Base-by-base conservation (phyloP, 192 early-diverging fungal species). In the Backusella luteola region DNA sequence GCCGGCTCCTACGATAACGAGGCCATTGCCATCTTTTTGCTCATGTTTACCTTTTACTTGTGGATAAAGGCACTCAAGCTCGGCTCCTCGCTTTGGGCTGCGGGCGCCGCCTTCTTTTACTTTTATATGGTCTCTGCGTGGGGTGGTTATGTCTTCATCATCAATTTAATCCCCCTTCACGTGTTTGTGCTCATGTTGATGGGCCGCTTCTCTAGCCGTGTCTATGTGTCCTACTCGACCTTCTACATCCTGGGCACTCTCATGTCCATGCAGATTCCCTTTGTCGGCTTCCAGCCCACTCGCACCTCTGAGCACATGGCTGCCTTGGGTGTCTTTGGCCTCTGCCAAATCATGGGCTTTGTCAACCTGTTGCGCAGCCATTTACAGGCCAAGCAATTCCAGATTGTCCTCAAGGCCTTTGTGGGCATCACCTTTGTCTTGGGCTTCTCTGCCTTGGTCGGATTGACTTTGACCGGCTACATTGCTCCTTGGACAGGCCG, bases 111-210 rank as follows among this genome's bases (percentile, higher is more conserved):
- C 1, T 80, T 97, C 39, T 96, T 94, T 76, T 99, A 99, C 87
- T 99, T 99, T 81, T 99, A 98, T 89, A 99, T 99, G 98, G 98
- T 99, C 2, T 92, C 96, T 14, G 94, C 97, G 14, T 99, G 98
- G 98, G 98, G 98, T 84, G 98, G 98, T 63, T 99, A 99, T 80
- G 98, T 98, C 59, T 99, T 99, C 79, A 99, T 99, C 76, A 99
- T 96, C 84, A 99, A 99, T 84, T 78, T 99, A 79, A 92, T 99
- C 39, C 98, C 98, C 35, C 87, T 99, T 42, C 98, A 99, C 79
- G 98, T 89, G 32, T 96, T 98, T 87, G 94, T 90, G 5, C 82
- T 99, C 73, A 85, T 98, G 75, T 81, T 94, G 59, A 99, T 99
- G 97, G 98, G 98, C 11, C 90, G 98, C 35, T 99, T 90, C 85